A percentile compares a stretch with the other conserved stretches of the same genome.
Evolutionary conservation across 2,329 filamentous ascomycete species (phyloP).

Genomic region (Stagonosporopsis chrysanthemi): DNA sequence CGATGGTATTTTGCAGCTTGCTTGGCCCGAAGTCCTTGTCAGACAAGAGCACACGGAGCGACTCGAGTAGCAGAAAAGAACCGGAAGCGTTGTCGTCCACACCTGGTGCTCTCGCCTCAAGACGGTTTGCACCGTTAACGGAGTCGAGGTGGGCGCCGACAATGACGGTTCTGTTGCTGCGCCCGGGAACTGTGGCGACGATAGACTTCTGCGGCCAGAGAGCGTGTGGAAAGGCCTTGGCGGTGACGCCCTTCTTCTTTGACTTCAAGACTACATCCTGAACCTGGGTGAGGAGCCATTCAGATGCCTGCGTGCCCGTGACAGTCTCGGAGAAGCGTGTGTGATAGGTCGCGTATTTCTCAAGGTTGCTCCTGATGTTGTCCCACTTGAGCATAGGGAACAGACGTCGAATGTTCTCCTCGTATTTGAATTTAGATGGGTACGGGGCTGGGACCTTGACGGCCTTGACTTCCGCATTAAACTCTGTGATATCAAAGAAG

Average conservation of each 20-base stretch:
- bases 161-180: constrained; percentile 80
- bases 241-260: constrained; percentile 73
- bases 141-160: constrained; percentile 93
- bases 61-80: constrained; percentile 91
- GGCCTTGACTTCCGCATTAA: constrained; percentile 22
- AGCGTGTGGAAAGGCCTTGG: constrained; percentile 42
- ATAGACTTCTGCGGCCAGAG: constrained; percentile 84
- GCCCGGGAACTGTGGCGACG: constrained; percentile 87
- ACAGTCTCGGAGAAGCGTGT: constrained; percentile 29
- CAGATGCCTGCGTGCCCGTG: constrained; percentile 76
- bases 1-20: constrained; percentile 79
- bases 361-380: constrained; percentile 28
- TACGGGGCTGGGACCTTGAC: constrained; percentile 24
- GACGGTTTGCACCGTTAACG: constrained; percentile 83
- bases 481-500: constrained; percentile 34
- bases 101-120: constrained; percentile 75
- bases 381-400: constrained; percentile 27
- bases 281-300: constrained; percentile 81
- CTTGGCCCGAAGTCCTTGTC: constrained; percentile 72
- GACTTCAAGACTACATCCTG: constrained; percentile 73
- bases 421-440: constrained; percentile 24
- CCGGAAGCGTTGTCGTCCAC: constrained; percentile 93
- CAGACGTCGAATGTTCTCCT: constrained; percentile 20
- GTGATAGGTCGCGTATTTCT: constrained; percentile 27
- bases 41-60: constrained; percentile 78